A percentile compares a stretch with the other conserved stretches of the same genome.
phyloP scores from a whole-genome alignment of 2,329 filamentous ascomycete species.

The Amauroascus niger region DNA sequence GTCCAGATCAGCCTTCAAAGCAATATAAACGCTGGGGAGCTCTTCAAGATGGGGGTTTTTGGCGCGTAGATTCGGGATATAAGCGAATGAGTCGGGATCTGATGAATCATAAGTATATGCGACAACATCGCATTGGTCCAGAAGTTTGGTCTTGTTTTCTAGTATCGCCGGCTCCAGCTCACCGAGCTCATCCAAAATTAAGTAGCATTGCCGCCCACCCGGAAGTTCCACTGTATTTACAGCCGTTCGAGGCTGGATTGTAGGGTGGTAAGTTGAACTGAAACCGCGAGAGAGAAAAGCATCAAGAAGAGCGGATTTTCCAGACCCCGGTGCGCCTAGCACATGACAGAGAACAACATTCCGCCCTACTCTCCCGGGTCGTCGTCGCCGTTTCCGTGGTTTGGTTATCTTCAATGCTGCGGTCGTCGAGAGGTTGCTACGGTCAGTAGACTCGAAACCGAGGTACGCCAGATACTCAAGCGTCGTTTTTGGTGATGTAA shows the following conservation, averaged over 20 bases:
- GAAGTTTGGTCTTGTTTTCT: slow-evolving; percentile 71
- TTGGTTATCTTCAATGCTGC: slow-evolving; percentile 88
- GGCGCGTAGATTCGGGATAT: slow-evolving; percentile 71
- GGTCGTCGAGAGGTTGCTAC: slow-evolving; percentile 63
- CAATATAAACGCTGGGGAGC: slow-evolving; percentile 84
- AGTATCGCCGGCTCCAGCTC: slow-evolving; percentile 91
- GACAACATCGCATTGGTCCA: slow-evolving; percentile 86
- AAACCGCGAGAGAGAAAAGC: slow-evolving; percentile 87
- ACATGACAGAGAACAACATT: slow-evolving; percentile 94
- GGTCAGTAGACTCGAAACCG: slow-evolving; percentile 73
- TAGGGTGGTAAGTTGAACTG: slow-evolving; percentile 73
- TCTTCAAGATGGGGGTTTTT: slow-evolving; percentile 76
- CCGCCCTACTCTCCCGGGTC: slow-evolving; percentile 76
- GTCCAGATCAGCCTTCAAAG: slow-evolving; percentile 88
- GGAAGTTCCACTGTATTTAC: slow-evolving; percentile 95
- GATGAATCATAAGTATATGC: slow-evolving; percentile 97
- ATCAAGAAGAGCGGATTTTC: slow-evolving; percentile 84
- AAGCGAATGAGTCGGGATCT: slow-evolving; percentile 88
- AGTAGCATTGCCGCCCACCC: slow-evolving; percentile 91
- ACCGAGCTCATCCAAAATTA: slow-evolving; percentile 90
- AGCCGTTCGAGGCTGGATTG: slow-evolving; percentile 84
- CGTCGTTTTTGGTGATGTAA: slow-evolving; percentile 88
- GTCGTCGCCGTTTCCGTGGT: slow-evolving; percentile 70
- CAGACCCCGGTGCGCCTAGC: slow-evolving; percentile 71
- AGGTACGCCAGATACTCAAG: slow-evolving; percentile 93